Conservation (phyloP, 305 asterid species). For the Solanum chacoense region DNA sequence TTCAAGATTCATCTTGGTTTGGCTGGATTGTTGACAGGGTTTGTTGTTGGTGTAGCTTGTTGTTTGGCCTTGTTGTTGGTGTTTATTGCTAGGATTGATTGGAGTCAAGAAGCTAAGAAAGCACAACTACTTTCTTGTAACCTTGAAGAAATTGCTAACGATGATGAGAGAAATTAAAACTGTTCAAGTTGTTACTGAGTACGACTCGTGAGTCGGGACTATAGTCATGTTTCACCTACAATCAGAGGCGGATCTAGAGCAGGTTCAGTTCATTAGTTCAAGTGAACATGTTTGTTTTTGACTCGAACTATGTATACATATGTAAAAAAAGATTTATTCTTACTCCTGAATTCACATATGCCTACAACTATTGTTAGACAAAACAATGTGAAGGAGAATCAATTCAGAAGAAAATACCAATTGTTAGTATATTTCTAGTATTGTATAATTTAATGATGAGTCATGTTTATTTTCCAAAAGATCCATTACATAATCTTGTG, state of each 20-base stretch:
- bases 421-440: not conserved
- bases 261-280: not conserved
- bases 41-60: conserved; percentile 45
- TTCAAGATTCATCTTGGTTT: conserved; percentile 41
- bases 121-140: conserved; percentile 2
- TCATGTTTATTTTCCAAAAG: not conserved
- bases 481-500: not conserved
- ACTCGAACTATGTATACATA: not conserved
- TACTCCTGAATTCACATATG: no score
- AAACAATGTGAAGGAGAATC: not conserved
- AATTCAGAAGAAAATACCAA: not conserved
- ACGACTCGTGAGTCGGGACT: not conserved
- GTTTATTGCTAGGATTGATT: conserved; percentile 34
- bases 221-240: not conserved
- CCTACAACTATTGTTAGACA: not conserved
- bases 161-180: not conserved
- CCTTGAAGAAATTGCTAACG: not conserved
- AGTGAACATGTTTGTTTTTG: not conserved
- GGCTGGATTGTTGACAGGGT: conserved; percentile 45
- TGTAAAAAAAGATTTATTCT: not conserved
- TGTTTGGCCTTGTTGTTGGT: conserved; percentile 42
- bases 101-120: conserved; percentile 36
- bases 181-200: not conserved
- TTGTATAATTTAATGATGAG: not conserved
- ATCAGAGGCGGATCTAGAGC: not conserved